A percentile compares a stretch with the other conserved stretches of the same genome.
Conservation (phyloP, 1,139 yeast genomes). For the Lizanozyma gosingica region DNA sequence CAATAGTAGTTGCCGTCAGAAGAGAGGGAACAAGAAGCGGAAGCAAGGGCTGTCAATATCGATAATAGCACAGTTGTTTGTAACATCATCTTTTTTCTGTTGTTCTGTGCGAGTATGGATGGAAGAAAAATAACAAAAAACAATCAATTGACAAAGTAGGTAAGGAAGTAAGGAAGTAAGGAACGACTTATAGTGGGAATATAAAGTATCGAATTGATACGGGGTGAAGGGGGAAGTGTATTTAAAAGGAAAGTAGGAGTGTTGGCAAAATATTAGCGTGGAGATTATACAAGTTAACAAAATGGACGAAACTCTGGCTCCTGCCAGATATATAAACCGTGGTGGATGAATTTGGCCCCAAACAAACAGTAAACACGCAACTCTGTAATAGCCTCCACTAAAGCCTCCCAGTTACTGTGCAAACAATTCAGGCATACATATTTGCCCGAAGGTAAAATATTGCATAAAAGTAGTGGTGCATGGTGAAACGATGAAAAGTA, state of each 20-base stretch:
- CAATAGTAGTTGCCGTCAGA: constrained; percentile 80
- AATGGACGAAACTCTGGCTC: neutral
- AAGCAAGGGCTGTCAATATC: constrained; percentile 7
- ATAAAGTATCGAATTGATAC: neutral
- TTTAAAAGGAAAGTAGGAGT: neutral
- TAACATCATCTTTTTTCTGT: neutral
- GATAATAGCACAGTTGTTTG: neutral
- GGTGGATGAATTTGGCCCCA: neutral
- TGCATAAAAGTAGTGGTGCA: too few relatives aligned
- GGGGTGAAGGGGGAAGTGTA: neutral
- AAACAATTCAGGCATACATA: too few relatives aligned
- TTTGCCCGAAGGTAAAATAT: too few relatives aligned
- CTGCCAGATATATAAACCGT: neutral
- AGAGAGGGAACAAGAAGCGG: constrained; percentile 33
- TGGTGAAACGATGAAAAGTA: too few relatives aligned
- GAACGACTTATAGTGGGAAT: neutral
- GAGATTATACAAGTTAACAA: neutral
- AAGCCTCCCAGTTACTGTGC: too few relatives aligned
- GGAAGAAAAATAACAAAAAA: neutral
- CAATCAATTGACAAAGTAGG: neutral
- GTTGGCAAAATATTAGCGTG: neutral
- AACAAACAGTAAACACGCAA: neutral
- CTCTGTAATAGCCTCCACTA: neutral
- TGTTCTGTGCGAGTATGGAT: too few relatives aligned
- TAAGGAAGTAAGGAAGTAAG: neutral